Conservation (phyloP, 2,329 filamentous ascomycete species). For the Alternaria viburni region DNA sequence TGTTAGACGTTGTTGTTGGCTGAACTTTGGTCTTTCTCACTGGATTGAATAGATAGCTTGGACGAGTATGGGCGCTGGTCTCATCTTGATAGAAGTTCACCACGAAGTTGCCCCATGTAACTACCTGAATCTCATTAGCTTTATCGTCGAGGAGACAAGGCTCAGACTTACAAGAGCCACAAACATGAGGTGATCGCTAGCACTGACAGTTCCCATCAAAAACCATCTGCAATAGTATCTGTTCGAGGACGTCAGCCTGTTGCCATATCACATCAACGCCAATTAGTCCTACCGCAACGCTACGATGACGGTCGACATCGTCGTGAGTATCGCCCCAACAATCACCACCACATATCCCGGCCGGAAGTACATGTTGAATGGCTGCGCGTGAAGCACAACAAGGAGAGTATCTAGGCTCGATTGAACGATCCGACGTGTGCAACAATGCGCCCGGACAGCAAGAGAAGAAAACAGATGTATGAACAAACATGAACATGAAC, state of each 20-base stretch:
- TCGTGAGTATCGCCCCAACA: conserved; percentile 43
- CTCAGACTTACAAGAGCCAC: conserved; percentile 34
- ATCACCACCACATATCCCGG: conserved; percentile 45
- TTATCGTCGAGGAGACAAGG: neutral
- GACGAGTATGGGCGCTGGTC: conserved; percentile 32
- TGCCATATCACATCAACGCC: neutral
- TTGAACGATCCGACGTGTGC: conserved; percentile 1
- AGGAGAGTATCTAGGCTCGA: neutral
- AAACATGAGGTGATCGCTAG: conserved; percentile 45
- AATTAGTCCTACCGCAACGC: conserved; percentile 33
- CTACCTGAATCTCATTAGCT: conserved; percentile 30
- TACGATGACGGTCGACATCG: conserved; percentile 43
- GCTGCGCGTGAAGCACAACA: conserved; percentile 1
- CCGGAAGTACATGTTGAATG: conserved; percentile 32
- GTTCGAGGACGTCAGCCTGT: conserved; percentile 5
- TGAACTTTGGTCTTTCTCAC: conserved; percentile 17
- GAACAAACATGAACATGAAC: conserved; percentile 13
- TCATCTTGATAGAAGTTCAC: conserved; percentile 46
- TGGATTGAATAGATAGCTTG: conserved; percentile 33
- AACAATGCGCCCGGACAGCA: conserved; percentile 8
- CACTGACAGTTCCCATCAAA: conserved; percentile 37
- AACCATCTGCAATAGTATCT: conserved; percentile 47
- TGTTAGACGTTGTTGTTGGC: conserved; percentile 8
- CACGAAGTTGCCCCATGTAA: conserved; percentile 46
- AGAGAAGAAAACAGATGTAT: conserved; percentile 6